Percentiles rank a stretch among this genome's conserved stretches.
Evolutionary conservation across 495 filamentous ascomycete species (phyloP).

Genomic region (Haplographium delicatum): DNA sequence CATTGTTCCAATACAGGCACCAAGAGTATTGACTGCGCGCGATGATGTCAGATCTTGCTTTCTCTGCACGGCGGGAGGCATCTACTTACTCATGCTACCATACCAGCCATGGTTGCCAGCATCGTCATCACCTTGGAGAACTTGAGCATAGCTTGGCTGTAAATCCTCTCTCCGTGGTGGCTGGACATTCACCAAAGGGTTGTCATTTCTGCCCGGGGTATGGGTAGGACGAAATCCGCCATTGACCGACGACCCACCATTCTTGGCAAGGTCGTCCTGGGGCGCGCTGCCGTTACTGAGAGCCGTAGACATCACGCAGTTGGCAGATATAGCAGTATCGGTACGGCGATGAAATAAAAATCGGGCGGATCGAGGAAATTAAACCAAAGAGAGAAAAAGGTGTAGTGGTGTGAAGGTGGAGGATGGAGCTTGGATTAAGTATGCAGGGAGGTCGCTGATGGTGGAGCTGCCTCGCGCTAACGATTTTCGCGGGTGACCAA

Average conservation of each 20-base stretch:
- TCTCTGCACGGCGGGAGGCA: not conserved
- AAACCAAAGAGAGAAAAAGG: not conserved
- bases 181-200: conserved; percentile 65
- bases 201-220: conserved; percentile 21
- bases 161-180: conserved; percentile 78
- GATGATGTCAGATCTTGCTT: not conserved
- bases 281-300: conserved; percentile 6
- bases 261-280: conserved; percentile 8
- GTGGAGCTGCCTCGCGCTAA: conserved; percentile 4
- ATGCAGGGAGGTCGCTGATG: not conserved
- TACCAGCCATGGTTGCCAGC: conserved; percentile 83
- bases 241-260: conserved; percentile 10
- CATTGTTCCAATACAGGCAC: conserved; percentile 67
- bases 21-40: conserved; percentile 63
- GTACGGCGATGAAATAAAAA: conserved; percentile 1
- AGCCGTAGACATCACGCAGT: conserved; percentile 18
- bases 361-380: not conserved
- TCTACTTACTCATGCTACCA: conserved; percentile 68
- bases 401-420: conserved; percentile 6
- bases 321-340: too few species aligned
- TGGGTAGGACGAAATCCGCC: conserved; percentile 19
- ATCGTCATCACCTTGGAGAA: conserved; percentile 65
- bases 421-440: conserved; percentile 2
- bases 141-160: conserved; percentile 81
- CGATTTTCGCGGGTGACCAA: not conserved